phyloP scores from a whole-genome alignment of 2,329 filamentous ascomycete species.

The Sporothrix schenckii region DNA sequence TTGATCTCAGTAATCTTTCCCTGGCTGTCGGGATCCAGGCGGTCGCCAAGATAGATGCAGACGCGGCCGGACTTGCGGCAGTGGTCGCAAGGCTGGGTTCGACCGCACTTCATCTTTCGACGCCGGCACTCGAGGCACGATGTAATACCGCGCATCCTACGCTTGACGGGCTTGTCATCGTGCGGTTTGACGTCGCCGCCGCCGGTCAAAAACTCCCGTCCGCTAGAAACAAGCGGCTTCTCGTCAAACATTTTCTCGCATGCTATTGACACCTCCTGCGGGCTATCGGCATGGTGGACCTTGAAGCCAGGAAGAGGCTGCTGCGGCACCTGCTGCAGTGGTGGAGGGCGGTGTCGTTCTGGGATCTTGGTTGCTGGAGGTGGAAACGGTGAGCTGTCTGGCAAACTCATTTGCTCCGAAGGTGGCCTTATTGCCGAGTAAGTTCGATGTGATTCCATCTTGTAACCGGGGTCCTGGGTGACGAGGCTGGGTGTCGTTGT shows the following conservation, averaged over 20 bases:
- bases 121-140: slow-evolving; percentile 72
- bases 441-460: background rate
- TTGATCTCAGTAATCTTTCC: slow-evolving; percentile 75
- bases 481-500: background rate
- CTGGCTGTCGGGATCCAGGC: slow-evolving; percentile 70
- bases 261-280: slow-evolving; percentile 31
- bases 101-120: slow-evolving; percentile 79
- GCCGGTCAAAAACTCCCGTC: background rate
- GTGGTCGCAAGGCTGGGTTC: slow-evolving; percentile 70
- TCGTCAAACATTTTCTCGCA: slow-evolving; percentile 32
- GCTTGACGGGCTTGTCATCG: slow-evolving; percentile 52
- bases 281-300: slow-evolving; percentile 20
- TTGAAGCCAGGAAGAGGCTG: slow-evolving; percentile 4
- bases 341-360: slow-evolving; percentile 20
- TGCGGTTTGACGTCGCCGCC: background rate
- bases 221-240: background rate
- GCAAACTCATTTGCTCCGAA: background rate
- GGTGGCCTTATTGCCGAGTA: background rate
- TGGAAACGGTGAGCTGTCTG: background rate
- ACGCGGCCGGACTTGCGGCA: slow-evolving; percentile 59
- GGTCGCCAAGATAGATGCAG: slow-evolving; percentile 66
- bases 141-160: slow-evolving; percentile 67
- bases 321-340: background rate
- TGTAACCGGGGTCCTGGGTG: background rate
- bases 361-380: background rate